These are phyloP conservation scores for Sequoiadendron giganteum DNA, from an alignment of 75 land plant genomes.

Conservation along the genomic window DNA sequence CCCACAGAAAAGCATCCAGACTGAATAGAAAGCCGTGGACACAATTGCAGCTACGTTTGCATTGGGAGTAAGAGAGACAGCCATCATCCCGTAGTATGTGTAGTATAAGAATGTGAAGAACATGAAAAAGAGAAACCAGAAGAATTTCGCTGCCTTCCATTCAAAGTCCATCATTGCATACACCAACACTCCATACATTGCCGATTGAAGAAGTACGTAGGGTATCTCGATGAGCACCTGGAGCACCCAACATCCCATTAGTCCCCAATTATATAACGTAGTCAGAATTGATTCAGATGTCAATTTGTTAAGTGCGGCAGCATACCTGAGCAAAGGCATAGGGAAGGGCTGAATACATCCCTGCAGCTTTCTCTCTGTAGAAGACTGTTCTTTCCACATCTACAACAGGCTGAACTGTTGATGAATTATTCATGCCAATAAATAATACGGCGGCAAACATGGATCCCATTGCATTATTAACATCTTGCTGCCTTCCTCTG, in stretches of 20 bases:
- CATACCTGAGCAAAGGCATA: conserved; percentile 35
- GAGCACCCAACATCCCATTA: too few relatives aligned
- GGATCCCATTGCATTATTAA: conserved; percentile 30
- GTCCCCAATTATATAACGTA: too few relatives aligned
- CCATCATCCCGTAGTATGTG: conserved; percentile 57
- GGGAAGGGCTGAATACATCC: conserved; percentile 35
- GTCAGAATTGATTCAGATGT: too few relatives aligned
- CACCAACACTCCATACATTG: conserved; percentile 49
- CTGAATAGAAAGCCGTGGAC: conserved; percentile 50
- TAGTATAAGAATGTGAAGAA: conserved; percentile 44
- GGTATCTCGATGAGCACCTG: conserved; percentile 50
- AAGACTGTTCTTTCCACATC: conserved; percentile 30
- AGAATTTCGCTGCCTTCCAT: conserved; percentile 88
- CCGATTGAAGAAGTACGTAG: conserved; percentile 29
- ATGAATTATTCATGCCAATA: conserved; percentile 23
- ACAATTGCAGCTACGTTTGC: conserved; percentile 50
- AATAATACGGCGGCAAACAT: conserved; percentile 33
- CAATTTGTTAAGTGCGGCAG: not conserved
- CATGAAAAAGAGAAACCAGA: conserved; percentile 72
- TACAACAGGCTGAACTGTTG: conserved; percentile 31
- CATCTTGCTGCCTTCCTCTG: conserved; percentile 12
- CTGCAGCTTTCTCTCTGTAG: conserved; percentile 35
- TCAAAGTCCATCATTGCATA: conserved; percentile 81
- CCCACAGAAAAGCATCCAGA: conserved; percentile 48
- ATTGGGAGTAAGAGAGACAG: conserved; percentile 43